Base-by-base conservation (phyloP, 768 basidiomycete genomes). In the Phylloporus sp. region DNA sequence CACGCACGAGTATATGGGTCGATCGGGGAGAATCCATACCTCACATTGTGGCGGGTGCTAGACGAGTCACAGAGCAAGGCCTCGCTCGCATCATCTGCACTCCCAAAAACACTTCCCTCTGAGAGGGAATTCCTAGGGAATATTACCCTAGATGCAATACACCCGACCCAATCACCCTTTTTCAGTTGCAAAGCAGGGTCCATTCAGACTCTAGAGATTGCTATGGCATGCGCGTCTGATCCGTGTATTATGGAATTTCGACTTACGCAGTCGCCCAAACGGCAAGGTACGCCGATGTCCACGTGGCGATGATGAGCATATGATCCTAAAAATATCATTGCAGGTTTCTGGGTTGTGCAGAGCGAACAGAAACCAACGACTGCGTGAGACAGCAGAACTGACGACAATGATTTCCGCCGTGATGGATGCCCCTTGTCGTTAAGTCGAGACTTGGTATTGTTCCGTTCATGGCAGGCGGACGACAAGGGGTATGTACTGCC, bases 181-280 rank as follows among this genome's bases (percentile, higher is more conserved):
- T 62, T 62, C 24, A 27, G 6, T 12, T 62, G 61, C 11, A 12
- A 38, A 6, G 29, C 43, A 16, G 62, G 56, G 4, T 61, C 62
- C 16, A 32, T 61, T 23, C 55, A 61, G 47, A 61, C 53, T 18
- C 51, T 62, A 11, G 61, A 62, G 45, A 55, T 62, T 31, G 55
- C 58, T 31, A n/a, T 62, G 29, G 59, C 53, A 4, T 61, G 61
- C 32, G 22, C 47, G 11, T 61, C 59, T 4, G 62, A 61, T 23
- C 59, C 62, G 12, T 62, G 61, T 49, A 48, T 55, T 11, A 49
- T 64, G 59, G 61, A 64, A 29, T 61, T 64, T 24, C 49, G 49
- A 6, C 51, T 62, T 10, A 58, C 22, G 8, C 46, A 27, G 24
- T 55, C 51, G n/a, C 62, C 59, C 12, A 53, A 38, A 24, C 57